Conservation (phyloP, 202 grass and related monocot species). For the Thinopyrum obtusiflorum region DNA sequence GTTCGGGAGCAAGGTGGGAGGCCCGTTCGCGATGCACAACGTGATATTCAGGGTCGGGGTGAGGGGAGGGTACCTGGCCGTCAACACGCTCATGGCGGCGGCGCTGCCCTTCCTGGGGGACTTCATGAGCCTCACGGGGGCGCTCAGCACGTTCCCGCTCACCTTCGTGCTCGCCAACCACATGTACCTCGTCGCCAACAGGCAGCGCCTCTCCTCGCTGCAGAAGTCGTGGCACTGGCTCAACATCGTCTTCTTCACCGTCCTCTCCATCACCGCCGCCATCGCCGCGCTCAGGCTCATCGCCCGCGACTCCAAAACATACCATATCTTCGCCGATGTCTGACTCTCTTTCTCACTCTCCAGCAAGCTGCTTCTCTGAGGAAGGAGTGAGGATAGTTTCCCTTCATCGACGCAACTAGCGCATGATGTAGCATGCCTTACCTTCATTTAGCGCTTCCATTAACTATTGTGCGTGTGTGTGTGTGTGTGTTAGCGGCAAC, state of each 20-base stretch:
- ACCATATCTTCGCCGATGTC: constrained; percentile 63
- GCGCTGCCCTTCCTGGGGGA: constrained; percentile 68
- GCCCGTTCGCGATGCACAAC: constrained; percentile 50
- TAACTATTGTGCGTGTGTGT: background rate
- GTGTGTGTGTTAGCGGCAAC: background rate
- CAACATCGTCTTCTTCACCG: constrained; percentile 63
- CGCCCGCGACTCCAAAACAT: constrained; percentile 46
- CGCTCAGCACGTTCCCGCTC: constrained; percentile 68
- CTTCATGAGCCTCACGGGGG: constrained; percentile 83
- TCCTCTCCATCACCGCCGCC: constrained; percentile 45
- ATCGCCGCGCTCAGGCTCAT: constrained; percentile 52
- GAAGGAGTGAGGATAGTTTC: background rate
- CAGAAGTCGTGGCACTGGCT: constrained; percentile 71
- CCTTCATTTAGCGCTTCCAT: background rate
- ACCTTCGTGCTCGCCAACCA: constrained; percentile 79
- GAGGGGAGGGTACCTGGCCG: constrained; percentile 60
- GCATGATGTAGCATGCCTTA: background rate
- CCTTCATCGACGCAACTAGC: background rate
- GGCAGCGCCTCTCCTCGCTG: constrained; percentile 35
- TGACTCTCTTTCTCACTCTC: background rate
- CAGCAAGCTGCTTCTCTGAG: background rate
- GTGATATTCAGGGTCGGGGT: constrained; percentile 60
- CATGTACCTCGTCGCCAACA: constrained; percentile 61
- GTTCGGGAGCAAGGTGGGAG: constrained; percentile 47
- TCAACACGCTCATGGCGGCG: constrained; percentile 77